phyloP scores from a whole-genome alignment of 2,329 filamentous ascomycete species.

The Aspergillus pseudotamarii region DNA sequence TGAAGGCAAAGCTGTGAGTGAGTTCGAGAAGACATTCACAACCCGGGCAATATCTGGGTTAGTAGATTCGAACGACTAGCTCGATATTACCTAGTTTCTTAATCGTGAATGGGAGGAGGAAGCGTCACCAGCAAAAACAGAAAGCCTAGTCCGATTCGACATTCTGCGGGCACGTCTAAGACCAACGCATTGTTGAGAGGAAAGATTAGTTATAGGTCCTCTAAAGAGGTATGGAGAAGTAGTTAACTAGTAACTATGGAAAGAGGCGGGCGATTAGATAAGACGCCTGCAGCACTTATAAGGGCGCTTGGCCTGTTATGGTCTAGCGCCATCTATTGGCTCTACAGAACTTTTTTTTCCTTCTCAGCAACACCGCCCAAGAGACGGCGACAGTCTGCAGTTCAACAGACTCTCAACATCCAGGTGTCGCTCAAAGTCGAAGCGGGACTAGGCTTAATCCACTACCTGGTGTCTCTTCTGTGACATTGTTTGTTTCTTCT shows the following conservation, averaged over 20 bases:
- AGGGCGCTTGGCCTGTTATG: slow-evolving; percentile 32
- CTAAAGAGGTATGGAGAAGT: too few relatives aligned
- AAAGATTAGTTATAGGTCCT: too few relatives aligned
- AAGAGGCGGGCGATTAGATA: slow-evolving; percentile 34
- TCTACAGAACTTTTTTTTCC: slow-evolving; percentile 49
- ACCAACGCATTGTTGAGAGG: background rate
- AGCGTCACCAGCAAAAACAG: background rate
- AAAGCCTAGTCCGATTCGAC: background rate
- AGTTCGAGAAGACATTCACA: background rate
- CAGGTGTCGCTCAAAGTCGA: slow-evolving; percentile 23
- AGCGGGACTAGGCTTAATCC: slow-evolving; percentile 12
- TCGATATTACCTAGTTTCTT: background rate
- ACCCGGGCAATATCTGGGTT: background rate
- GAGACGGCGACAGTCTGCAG: slow-evolving; percentile 28
- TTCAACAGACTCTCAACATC: slow-evolving; percentile 23
- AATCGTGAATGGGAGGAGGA: too few relatives aligned
- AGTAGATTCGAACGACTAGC: background rate
- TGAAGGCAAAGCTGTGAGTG: background rate
- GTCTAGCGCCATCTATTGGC: slow-evolving; percentile 33
- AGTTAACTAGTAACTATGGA: background rate
- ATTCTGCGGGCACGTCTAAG: background rate
- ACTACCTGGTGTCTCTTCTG: slow-evolving; percentile 8
- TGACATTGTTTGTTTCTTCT: slow-evolving; percentile 7
- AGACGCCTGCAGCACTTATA: slow-evolving; percentile 20
- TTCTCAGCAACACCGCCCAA: slow-evolving; percentile 33